Evolutionary conservation across 2,329 filamentous ascomycete genomes (phyloP).

Genomic region (Lizonia empirigonia): DNA sequence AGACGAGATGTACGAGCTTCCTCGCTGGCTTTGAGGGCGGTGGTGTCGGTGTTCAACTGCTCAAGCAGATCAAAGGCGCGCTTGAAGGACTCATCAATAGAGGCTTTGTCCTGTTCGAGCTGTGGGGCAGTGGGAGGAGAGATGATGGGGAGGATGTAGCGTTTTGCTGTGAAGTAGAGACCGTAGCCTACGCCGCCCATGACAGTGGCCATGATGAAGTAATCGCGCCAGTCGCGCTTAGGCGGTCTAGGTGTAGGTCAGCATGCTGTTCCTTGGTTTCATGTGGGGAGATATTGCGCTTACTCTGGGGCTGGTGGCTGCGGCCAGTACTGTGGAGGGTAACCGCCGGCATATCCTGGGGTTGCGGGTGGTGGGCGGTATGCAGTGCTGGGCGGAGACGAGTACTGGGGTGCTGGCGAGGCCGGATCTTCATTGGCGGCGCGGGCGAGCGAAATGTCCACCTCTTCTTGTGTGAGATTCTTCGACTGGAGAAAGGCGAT

Average conservation of each 20-base stretch:
- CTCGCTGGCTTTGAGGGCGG: conserved; percentile 84
- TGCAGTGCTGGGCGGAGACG: conserved; percentile 45
- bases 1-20: conserved; percentile 81
- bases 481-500: conserved; percentile 94
- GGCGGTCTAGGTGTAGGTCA: conserved; percentile 56
- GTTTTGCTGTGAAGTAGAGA: conserved; percentile 81
- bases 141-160: conserved; percentile 89
- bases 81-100: conserved; percentile 91
- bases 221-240: conserved; percentile 93
- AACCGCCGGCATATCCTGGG: conserved; percentile 57
- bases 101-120: conserved; percentile 90
- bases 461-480: conserved; percentile 95
- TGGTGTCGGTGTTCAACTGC: conserved; percentile 88
- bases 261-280: neutral
- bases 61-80: conserved; percentile 90
- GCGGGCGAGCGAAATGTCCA: conserved; percentile 81
- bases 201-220: conserved; percentile 99
- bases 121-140: conserved; percentile 92
- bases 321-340: conserved; percentile 58
- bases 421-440: conserved; percentile 63
- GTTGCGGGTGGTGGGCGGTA: conserved; percentile 55
- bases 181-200: conserved; percentile 89
- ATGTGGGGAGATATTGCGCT: conserved; percentile 22
- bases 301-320: conserved; percentile 62
- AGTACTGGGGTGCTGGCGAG: conserved; percentile 56